These are phyloP conservation scores for Polytolypa hystricis DNA, from an alignment of 2,329 filamentous ascomycete genomes.

Conservation along the genomic window DNA sequence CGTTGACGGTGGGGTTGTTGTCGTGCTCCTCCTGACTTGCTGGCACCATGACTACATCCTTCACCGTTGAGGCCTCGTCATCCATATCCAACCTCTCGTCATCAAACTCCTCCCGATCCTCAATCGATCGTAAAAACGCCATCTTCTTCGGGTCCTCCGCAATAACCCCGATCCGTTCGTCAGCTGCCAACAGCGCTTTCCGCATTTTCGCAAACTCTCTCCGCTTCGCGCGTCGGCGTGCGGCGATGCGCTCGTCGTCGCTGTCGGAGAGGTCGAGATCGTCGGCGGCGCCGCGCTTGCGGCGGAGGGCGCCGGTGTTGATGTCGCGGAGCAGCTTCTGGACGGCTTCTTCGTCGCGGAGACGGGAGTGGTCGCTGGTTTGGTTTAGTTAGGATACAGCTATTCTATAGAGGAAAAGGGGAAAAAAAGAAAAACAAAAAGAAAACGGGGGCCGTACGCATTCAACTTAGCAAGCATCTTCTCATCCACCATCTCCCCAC, in stretches of 20 bases:
- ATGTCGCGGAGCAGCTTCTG: slow-evolving; percentile 90
- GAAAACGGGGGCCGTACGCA: slow-evolving; percentile 53
- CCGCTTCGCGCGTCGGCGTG: slow-evolving; percentile 67
- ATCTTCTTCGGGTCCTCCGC: slow-evolving; percentile 79
- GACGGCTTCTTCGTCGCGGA: slow-evolving; percentile 72
- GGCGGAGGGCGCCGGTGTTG: slow-evolving; percentile 74
- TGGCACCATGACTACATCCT: neutral
- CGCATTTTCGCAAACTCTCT: slow-evolving; percentile 86
- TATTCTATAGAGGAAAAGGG: neutral
- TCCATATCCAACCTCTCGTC: slow-evolving; percentile 26
- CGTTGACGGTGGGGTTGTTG: slow-evolving; percentile 12
- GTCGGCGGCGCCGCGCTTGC: slow-evolving; percentile 61
- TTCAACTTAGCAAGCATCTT: slow-evolving; percentile 73
- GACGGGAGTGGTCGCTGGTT: slow-evolving; percentile 62
- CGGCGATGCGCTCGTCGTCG: slow-evolving; percentile 67
- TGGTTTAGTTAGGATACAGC: neutral
- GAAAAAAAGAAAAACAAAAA: neutral
- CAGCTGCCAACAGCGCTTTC: slow-evolving; percentile 71
- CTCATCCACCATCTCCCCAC: slow-evolving; percentile 65
- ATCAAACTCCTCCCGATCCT: slow-evolving; percentile 67
- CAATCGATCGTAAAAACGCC: slow-evolving; percentile 82
- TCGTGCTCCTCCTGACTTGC: slow-evolving; percentile 2
- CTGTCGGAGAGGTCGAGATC: slow-evolving; percentile 82
- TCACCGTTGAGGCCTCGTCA: slow-evolving; percentile 5
- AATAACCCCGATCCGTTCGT: slow-evolving; percentile 84